These are phyloP conservation scores for Helotiales sp. DNA, from an alignment of 2,329 filamentous ascomycete species.

Conservation along the genomic window DNA sequence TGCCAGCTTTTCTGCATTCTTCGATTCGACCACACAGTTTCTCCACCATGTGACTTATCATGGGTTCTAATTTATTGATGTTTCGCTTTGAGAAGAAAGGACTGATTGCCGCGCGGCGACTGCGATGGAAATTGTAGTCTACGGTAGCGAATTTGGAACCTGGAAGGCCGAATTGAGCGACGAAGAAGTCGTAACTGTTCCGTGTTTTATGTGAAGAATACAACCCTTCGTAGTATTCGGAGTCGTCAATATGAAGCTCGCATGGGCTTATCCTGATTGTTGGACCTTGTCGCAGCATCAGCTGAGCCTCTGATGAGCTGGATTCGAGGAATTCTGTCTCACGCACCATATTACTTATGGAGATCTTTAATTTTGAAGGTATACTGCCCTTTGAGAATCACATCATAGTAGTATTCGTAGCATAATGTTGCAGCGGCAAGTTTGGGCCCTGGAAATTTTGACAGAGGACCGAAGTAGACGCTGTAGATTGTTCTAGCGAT, in stretches of 20 bases:
- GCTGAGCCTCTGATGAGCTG: background rate
- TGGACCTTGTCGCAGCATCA: conserved; percentile 27
- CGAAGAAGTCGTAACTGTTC: conserved; percentile 26
- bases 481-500: conserved; percentile 26
- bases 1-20: conserved; percentile 21
- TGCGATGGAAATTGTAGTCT: conserved; percentile 34
- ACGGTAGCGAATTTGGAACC: conserved; percentile 31
- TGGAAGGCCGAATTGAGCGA: conserved; percentile 24
- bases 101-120: conserved; percentile 32
- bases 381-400: conserved; percentile 48
- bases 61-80: conserved; percentile 30
- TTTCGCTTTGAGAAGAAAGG: conserved; percentile 35
- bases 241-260: conserved; percentile 29
- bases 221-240: conserved; percentile 34
- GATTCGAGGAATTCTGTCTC: conserved; percentile 24
- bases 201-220: conserved; percentile 27
- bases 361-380: conserved; percentile 50
- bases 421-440: conserved; percentile 33
- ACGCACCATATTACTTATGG: conserved; percentile 51
- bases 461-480: conserved; percentile 38
- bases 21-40: conserved; percentile 32
- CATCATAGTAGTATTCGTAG: conserved; percentile 47
- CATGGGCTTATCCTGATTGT: conserved; percentile 34
- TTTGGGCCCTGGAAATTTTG: conserved; percentile 38
- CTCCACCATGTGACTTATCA: conserved; percentile 30